Evolutionary conservation across 1,139 yeast genomes (phyloP), one percentile per base, ranked within the genome.

Genomic region (Yamadazyma sp.): DNA sequence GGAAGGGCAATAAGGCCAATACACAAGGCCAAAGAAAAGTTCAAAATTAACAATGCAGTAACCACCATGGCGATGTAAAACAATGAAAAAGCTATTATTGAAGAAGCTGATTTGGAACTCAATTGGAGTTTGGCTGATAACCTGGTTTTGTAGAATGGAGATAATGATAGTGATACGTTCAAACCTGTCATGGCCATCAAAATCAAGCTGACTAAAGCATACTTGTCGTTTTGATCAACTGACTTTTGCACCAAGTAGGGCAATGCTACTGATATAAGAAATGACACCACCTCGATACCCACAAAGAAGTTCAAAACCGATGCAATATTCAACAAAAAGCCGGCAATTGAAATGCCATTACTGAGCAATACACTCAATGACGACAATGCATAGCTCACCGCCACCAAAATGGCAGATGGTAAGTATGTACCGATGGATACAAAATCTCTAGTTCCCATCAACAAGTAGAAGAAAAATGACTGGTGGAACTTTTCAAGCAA

Each of bases 401-500:
- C 86, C 7, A 86, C 63, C 18, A 86, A 64, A 35, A 85, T 82
- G 0, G 95, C 96, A 2, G 94, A 73, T 1, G 97, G 98, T 37
- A 94, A 68, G 55, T 90, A 94, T 14, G 95, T 88, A 2, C 96
- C 97, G 50, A 94, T 90, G 3, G 96, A 87, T 12, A 92, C 95
- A 64, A 94, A 94, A 43, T 76, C 64, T 43, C 73, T 68, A 10
- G 97, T 94, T 0, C 90, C 78, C 41, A 94, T 63, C 64, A 94
- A 63, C 52, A 92, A 72, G 64, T 90, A 94, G 56, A 90, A 94
- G 70, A 94, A 94, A 58, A 89, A 94, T 1, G 97, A 88, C 59
- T 94, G 98, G 59, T 94, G 99, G 61, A 92, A 92, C 58, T 90
- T 95, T 59, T 94, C 99, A 40, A 92, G 69, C 50, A 94, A 70